Conservation (phyloP, 2,329 filamentous ascomycete species). For the Fusarium tupiense region DNA sequence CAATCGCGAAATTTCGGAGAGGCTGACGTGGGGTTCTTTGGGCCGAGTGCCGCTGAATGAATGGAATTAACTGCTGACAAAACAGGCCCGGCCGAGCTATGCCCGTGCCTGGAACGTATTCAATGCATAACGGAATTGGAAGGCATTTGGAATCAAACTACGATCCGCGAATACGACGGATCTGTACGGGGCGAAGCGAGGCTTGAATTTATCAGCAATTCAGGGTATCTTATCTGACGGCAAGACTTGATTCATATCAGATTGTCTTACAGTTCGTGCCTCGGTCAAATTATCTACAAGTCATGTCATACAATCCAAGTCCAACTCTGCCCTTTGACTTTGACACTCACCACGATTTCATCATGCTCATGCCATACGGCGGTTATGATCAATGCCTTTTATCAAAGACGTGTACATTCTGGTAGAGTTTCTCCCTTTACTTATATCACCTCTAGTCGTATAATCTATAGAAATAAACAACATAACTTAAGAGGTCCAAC, state of each 20-base stretch:
- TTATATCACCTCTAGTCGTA: background rate
- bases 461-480: too few species aligned
- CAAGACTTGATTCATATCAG: background rate
- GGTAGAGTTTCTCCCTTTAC: too few species aligned
- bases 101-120: background rate
- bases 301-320: too few species aligned
- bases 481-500: background rate
- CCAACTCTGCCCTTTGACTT: background rate
- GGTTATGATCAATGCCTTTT: background rate
- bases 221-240: conserved; percentile 3
- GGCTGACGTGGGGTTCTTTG: conserved; percentile 12
- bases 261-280: background rate
- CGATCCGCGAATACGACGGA: conserved; percentile 24
- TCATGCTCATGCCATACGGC: background rate
- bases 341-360: background rate
- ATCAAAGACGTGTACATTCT: background rate
- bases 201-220: conserved; percentile 28
- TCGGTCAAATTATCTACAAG: background rate
- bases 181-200: conserved; percentile 11
- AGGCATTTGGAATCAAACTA: conserved; percentile 32
- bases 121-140: background rate
- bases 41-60: conserved; percentile 25
- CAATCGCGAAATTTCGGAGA: conserved; percentile 30
- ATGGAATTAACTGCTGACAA: conserved; percentile 31
- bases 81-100: conserved; percentile 10